These are phyloP conservation scores for Lipomyces spencermartinsiae DNA, from an alignment of 805 yeast species.

Conservation along the genomic window DNA sequence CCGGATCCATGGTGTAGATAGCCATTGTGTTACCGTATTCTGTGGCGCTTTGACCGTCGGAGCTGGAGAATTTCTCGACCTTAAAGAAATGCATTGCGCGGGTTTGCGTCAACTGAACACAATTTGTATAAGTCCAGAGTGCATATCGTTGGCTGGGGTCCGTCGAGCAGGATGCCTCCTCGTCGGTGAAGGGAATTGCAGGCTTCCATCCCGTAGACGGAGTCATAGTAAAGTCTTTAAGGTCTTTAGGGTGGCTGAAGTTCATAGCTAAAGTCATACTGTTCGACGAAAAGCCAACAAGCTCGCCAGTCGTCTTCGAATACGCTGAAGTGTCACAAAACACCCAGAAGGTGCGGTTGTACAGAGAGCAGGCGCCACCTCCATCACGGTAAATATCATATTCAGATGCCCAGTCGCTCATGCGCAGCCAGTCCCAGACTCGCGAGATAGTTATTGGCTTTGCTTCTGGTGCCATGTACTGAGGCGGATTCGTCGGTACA, in stretches of 20 bases:
- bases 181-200: constrained; percentile 22
- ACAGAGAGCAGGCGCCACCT: constrained; percentile 23
- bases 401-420: constrained; percentile 12
- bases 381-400: constrained; percentile 23
- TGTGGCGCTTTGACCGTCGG: neutral
- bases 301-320: constrained; percentile 3
- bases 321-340: constrained; percentile 10
- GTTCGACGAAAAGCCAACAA: constrained; percentile 20
- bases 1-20: constrained; percentile 9
- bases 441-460: neutral
- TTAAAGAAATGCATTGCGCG: constrained; percentile 17
- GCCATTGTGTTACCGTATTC: constrained; percentile 21
- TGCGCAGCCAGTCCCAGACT: neutral
- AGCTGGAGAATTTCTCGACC: constrained; percentile 6
- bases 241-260: constrained; percentile 7
- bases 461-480: neutral
- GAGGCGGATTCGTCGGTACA: constrained; percentile 3
- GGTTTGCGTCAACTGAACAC: constrained; percentile 15
- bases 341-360: constrained; percentile 25
- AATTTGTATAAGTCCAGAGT: constrained; percentile 28
- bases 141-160: constrained; percentile 11
- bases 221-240: constrained; percentile 13
- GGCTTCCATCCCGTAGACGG: constrained; percentile 9
- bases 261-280: constrained; percentile 8
- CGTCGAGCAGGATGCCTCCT: neutral